Evolutionary conservation across 1,139 yeast species (phyloP).

Genomic region (Arxiozyma slooffiae): DNA sequence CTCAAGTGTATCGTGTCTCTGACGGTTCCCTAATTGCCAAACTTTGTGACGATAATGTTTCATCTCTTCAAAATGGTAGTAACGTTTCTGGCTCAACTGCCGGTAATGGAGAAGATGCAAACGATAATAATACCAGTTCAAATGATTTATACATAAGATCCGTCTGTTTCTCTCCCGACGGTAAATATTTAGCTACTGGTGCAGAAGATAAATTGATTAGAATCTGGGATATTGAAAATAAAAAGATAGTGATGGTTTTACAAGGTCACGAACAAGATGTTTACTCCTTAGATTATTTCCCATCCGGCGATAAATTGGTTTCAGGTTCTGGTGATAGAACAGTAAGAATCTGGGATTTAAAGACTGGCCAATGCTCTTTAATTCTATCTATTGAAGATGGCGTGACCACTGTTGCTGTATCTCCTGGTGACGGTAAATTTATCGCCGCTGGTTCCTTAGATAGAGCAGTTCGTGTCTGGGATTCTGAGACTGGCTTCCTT

Average conservation of each 20-base stretch:
- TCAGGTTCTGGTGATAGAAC: conserved; percentile 97
- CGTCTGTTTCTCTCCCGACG: conserved; percentile 95
- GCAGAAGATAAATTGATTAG: conserved; percentile 95
- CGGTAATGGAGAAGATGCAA: conserved; percentile 3
- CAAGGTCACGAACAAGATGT: conserved; percentile 97
- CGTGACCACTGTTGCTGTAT: conserved; percentile 93
- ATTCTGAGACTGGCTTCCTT: conserved; percentile 81
- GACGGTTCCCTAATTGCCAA: conserved; percentile 86
- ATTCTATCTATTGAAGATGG: conserved; percentile 93
- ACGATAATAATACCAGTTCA: conserved; percentile 14
- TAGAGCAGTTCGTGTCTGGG: conserved; percentile 96
- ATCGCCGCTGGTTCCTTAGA: conserved; percentile 97
- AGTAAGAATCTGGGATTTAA: conserved; percentile 93
- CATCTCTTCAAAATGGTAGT: conserved; percentile 5
- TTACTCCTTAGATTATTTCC: conserved; percentile 90
- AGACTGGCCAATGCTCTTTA: conserved; percentile 80
- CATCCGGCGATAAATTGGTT: conserved; percentile 87
- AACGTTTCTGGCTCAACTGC: background rate
- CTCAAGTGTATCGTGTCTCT: conserved; percentile 87
- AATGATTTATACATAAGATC: conserved; percentile 87
- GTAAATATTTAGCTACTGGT: conserved; percentile 90
- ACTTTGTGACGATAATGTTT: conserved; percentile 67
- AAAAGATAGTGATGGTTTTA: conserved; percentile 77
- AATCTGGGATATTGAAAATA: conserved; percentile 88
- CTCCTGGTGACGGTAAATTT: conserved; percentile 78